Percentiles rank a stretch among this genome's conserved stretches.
Conservation (phyloP, 78 protist genomes). For the Anaeramoeba ignava region DNA sequence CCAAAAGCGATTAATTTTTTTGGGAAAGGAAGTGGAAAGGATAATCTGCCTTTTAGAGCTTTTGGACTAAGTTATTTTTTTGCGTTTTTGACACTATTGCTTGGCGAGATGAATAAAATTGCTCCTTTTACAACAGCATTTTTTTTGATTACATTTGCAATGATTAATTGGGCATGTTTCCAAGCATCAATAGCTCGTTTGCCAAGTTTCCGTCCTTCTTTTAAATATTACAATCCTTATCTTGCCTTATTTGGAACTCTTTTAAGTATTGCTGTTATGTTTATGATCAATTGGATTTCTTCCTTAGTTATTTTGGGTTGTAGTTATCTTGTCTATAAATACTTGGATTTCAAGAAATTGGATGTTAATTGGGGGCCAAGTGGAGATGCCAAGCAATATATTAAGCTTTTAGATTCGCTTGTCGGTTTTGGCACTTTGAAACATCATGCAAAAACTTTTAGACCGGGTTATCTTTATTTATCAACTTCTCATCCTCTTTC, state of each 20-base stretch:
- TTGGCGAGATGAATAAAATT: constrained; percentile 41
- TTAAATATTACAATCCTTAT: background rate
- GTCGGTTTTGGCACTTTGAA: background rate
- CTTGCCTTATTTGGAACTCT: background rate
- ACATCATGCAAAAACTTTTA: background rate
- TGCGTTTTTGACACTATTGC: constrained; percentile 8
- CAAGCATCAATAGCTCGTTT: background rate
- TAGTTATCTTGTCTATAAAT: background rate
- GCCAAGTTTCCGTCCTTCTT: background rate
- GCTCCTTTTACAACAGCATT: constrained; percentile 54
- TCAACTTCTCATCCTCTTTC: background rate
- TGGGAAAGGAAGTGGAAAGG: background rate
- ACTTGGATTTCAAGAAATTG: background rate
- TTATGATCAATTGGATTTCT: background rate
- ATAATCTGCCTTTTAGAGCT: constrained; percentile 39
- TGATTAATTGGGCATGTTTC: constrained; percentile 41
- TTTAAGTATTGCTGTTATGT: background rate
- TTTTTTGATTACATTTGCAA: constrained; percentile 43
- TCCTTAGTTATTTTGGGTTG: background rate
- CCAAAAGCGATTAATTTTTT: constrained; percentile 11
- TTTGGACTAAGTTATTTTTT: constrained; percentile 19
- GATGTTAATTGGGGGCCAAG: background rate
- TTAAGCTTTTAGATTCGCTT: background rate
- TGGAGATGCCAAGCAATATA: background rate
- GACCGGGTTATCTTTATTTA: background rate